These are phyloP conservation scores for Zarea fungicola DNA, from an alignment of 2,329 filamentous ascomycete species.

Conservation along the genomic window DNA sequence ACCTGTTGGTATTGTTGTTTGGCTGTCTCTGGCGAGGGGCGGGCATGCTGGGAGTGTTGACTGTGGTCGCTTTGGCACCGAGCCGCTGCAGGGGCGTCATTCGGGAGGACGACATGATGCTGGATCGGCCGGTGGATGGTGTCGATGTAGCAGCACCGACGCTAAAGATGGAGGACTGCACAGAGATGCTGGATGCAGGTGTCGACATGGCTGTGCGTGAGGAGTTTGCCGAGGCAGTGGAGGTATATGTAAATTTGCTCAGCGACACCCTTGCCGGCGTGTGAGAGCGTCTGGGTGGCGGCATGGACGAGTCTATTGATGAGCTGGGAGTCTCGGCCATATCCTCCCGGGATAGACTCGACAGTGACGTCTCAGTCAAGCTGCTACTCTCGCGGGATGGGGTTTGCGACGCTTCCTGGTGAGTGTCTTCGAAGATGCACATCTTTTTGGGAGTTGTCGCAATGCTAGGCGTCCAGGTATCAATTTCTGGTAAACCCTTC, in stretches of 20 bases:
- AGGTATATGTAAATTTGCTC: constrained; percentile 29
- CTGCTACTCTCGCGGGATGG: constrained; percentile 2
- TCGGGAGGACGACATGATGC: constrained; percentile 35
- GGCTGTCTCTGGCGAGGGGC: too few species aligned
- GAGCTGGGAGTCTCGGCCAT: constrained; percentile 18
- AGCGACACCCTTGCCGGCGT: constrained; percentile 20
- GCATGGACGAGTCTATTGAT: constrained; percentile 22
- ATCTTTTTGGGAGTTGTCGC: constrained; percentile 33
- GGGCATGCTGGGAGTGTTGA: background rate
- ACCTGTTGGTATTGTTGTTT: too few species aligned
- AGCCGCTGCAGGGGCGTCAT: constrained; percentile 51
- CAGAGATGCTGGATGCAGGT: constrained; percentile 30
- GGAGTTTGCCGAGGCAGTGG: constrained; percentile 21
- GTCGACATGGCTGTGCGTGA: constrained; percentile 23
- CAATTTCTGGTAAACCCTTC: constrained; percentile 45
- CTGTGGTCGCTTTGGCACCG: constrained; percentile 37
- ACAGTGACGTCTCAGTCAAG: constrained; percentile 14
- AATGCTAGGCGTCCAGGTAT: constrained; percentile 37
- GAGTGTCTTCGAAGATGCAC: constrained; percentile 42
- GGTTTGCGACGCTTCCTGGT: constrained; percentile 16
- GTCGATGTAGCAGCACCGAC: constrained; percentile 26
- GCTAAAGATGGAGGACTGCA: constrained; percentile 32
- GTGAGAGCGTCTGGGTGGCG: constrained; percentile 24
- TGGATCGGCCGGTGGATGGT: constrained; percentile 38
- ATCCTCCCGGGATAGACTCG: background rate